These are phyloP conservation scores for Flammula alnicola DNA, from an alignment of 1,284 basidiomycete genomes.

Conservation along the genomic window DNA sequence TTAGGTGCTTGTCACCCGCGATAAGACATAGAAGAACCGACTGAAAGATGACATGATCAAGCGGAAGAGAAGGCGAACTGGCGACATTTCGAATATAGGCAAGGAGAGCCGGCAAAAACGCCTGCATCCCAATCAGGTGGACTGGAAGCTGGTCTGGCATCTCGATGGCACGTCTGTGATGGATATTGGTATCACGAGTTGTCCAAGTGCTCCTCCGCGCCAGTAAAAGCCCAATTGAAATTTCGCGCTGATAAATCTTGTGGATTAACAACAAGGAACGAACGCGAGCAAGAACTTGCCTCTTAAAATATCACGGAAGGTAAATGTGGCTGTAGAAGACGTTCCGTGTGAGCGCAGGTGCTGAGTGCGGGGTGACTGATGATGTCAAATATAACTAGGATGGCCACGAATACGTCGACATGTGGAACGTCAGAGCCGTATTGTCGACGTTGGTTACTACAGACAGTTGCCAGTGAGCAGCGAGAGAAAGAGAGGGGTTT, in stretches of 20 bases:
- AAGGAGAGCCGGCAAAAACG: slow-evolving; percentile 58
- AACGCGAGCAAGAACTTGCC: too few relatives aligned
- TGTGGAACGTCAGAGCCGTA: slow-evolving; percentile 15
- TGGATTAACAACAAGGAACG: too few relatives aligned
- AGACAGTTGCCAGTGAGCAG: too few relatives aligned
- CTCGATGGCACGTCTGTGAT: neutral
- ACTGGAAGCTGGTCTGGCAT: slow-evolving; percentile 21
- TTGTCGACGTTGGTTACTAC: slow-evolving; percentile 18
- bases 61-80: slow-evolving; percentile 48
- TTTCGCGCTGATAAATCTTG: too few relatives aligned
- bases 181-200: neutral
- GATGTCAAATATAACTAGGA: slow-evolving; percentile 18
- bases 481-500: too few relatives aligned
- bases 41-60: slow-evolving; percentile 68
- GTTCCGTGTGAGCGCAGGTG: slow-evolving; percentile 11
- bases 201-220: too few relatives aligned
- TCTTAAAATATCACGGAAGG: too few relatives aligned
- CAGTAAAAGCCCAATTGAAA: too few relatives aligned
- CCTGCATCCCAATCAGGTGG: slow-evolving; percentile 47
- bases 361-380: slow-evolving; percentile 16
- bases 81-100: slow-evolving; percentile 44
- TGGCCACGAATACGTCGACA: slow-evolving; percentile 4
- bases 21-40: slow-evolving; percentile 68
- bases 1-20: slow-evolving; percentile 61
- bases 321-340: too few relatives aligned